Conservation (phyloP, 2,329 filamentous ascomycete genomes). For the Apiospora saccharicola region DNA sequence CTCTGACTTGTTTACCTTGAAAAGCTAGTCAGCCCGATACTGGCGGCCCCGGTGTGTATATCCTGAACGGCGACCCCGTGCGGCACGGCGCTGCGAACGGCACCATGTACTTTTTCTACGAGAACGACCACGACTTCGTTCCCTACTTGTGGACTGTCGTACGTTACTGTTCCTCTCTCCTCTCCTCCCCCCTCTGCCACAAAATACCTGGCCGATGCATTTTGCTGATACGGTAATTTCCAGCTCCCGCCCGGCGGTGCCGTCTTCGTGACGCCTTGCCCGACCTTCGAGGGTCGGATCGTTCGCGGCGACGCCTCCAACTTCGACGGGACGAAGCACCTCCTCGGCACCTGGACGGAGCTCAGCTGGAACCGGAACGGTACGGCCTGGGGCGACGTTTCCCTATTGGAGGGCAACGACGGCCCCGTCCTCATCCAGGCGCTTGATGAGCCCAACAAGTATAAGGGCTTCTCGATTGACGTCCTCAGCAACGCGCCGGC, state of each 20-base stretch:
- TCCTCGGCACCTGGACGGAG: conserved; percentile 35
- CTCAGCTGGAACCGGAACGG: conserved; percentile 32
- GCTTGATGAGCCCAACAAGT: conserved; percentile 30
- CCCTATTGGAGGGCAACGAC: conserved; percentile 36
- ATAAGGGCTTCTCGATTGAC: conserved; percentile 32
- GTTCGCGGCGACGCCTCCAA: conserved; percentile 31
- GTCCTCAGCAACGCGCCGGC: conserved; percentile 31
- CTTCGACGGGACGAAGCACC: conserved; percentile 31
- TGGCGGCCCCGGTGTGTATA: conserved; percentile 32
- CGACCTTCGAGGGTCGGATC: conserved; percentile 33
- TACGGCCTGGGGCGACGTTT: conserved; percentile 33
- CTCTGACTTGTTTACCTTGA: neutral
- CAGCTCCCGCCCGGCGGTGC: conserved; percentile 32
- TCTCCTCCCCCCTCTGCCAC: neutral
- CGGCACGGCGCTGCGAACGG: conserved; percentile 29
- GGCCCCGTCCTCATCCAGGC: conserved; percentile 32
- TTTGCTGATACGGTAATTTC: neutral
- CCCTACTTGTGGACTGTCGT: conserved; percentile 33
- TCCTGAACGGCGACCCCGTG: conserved; percentile 31
- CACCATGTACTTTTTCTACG: conserved; percentile 35
- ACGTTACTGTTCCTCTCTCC: neutral
- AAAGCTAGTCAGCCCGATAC: conserved; percentile 32
- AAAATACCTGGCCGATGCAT: neutral
- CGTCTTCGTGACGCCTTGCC: conserved; percentile 31
- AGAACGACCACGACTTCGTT: conserved; percentile 34